Evolutionary conservation across 164 flowering plant species (phyloP).

Genomic region (Piper betle): DNA sequence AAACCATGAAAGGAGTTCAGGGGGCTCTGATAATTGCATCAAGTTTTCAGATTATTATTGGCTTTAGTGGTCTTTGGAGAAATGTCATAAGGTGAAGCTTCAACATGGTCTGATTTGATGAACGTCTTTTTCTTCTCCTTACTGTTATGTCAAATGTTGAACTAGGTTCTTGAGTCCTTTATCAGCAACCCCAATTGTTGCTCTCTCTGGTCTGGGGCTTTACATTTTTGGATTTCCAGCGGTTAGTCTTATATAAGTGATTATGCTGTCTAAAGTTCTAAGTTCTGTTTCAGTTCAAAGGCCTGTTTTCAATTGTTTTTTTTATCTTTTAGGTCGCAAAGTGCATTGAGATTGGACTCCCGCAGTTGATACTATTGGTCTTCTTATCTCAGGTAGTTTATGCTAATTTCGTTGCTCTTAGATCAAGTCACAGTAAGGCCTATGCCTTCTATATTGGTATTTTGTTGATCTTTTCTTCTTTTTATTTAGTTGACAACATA

Average conservation of each 20-base stretch:
- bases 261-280: not conserved
- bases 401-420: not conserved
- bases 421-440: not conserved
- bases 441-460: too few relatives aligned
- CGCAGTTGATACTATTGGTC: slow-evolving; percentile 44
- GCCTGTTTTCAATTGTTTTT: not conserved
- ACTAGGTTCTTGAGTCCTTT: slow-evolving; percentile 71
- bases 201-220: slow-evolving; percentile 74
- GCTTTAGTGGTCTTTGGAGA: slow-evolving; percentile 99
- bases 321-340: slow-evolving; percentile 36
- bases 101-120: not conserved
- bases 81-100: slow-evolving; percentile 61
- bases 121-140: not conserved
- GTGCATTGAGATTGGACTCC: slow-evolving; percentile 81
- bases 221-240: slow-evolving; percentile 82
- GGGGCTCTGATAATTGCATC: slow-evolving; percentile 91
- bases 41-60: slow-evolving; percentile 82
- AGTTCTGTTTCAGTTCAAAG: not conserved
- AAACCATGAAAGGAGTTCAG: slow-evolving; percentile 79
- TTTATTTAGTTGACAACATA: too few relatives aligned
- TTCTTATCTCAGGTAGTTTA: slow-evolving; percentile 49
- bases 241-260: slow-evolving; percentile 34
- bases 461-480: too few relatives aligned
- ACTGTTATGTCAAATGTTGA: not conserved
- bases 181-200: slow-evolving; percentile 60